Percentiles rank a stretch among this genome's conserved stretches.
Evolutionary conservation across 257 asterid genomes (phyloP).

Genomic region (Salvia hispanica): DNA sequence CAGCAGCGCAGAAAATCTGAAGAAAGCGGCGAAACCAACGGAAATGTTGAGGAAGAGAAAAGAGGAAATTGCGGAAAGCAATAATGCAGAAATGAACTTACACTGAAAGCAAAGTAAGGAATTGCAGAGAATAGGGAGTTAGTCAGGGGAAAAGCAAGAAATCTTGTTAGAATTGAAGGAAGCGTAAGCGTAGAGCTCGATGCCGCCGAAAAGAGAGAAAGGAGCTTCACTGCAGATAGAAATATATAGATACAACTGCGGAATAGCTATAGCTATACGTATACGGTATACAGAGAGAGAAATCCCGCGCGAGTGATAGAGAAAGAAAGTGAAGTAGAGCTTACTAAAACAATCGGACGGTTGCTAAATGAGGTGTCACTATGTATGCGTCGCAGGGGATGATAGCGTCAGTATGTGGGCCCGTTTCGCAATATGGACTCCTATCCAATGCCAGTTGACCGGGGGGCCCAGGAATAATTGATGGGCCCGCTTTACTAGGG

Average conservation of each 20-base stretch:
- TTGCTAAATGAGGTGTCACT: conserved; percentile 32
- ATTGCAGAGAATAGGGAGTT: conserved; percentile 41
- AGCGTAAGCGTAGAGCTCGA: conserved; percentile 47
- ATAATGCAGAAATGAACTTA: conserved; percentile 43
- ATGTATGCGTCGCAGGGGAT: conserved; percentile 22
- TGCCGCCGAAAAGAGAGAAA: conserved; percentile 42
- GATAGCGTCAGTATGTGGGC: conserved; percentile 9
- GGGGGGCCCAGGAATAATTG: conserved; percentile 44
- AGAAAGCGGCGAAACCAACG: conserved; percentile 22
- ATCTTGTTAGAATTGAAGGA: conserved; percentile 46
- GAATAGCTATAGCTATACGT: conserved; percentile 8
- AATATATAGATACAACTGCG: conserved; percentile 26
- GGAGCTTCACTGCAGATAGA: conserved; percentile 14
- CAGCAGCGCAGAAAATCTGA: conserved; percentile 23
- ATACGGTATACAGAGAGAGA: conserved; percentile 43
- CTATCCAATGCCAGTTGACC: conserved; percentile 40
- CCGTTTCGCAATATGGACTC: not conserved
- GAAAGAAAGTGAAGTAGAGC: conserved; percentile 22
- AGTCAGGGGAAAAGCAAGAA: conserved; percentile 43
- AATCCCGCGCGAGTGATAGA: conserved; percentile 45
- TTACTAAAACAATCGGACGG: conserved; percentile 43
- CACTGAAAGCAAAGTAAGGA: conserved; percentile 67
- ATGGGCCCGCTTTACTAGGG: conserved; percentile 38
- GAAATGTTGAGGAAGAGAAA: not conserved
- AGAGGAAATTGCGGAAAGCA: conserved; percentile 10